A percentile compares a stretch with the other conserved stretches of the same genome.
Evolutionary conservation across 2,329 filamentous ascomycete species (phyloP).

Genomic region (Neurospora crassa): DNA sequence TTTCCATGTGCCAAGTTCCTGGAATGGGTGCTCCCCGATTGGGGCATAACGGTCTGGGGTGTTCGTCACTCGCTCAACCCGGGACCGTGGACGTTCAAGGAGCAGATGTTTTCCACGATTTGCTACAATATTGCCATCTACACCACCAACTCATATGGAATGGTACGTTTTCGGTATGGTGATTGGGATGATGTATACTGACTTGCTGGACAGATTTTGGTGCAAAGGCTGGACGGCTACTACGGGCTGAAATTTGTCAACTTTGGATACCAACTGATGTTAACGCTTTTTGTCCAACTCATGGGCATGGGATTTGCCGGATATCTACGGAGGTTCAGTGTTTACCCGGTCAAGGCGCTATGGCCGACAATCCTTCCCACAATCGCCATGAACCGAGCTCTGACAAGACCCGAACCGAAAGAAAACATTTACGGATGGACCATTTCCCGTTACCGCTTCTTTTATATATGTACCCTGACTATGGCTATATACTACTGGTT

Average conservation of each 20-base stretch:
- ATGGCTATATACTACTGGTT: constrained; percentile 41
- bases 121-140: constrained; percentile 28
- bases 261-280: constrained; percentile 31
- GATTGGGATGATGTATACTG: background rate
- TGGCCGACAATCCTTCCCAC: constrained; percentile 33
- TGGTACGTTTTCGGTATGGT: constrained; percentile 9
- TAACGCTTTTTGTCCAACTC: constrained; percentile 31
- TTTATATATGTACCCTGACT: constrained; percentile 26
- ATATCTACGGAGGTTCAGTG: constrained; percentile 27
- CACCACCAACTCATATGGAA: constrained; percentile 26
- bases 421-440: constrained; percentile 33
- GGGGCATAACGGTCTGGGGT: constrained; percentile 32
- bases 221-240: constrained; percentile 27
- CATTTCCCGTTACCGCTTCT: constrained; percentile 34
- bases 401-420: constrained; percentile 24
- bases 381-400: constrained; percentile 26
- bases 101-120: constrained; percentile 33
- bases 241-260: constrained; percentile 30
- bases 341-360: constrained; percentile 28
- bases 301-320: constrained; percentile 35
- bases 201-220: constrained; percentile 18
- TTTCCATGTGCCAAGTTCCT: constrained; percentile 36
- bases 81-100: constrained; percentile 32
- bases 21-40: constrained; percentile 33
- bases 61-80: constrained; percentile 30